Conservation (phyloP, 169 alveolate species). For the Cryptosporidium xiaoi region DNA sequence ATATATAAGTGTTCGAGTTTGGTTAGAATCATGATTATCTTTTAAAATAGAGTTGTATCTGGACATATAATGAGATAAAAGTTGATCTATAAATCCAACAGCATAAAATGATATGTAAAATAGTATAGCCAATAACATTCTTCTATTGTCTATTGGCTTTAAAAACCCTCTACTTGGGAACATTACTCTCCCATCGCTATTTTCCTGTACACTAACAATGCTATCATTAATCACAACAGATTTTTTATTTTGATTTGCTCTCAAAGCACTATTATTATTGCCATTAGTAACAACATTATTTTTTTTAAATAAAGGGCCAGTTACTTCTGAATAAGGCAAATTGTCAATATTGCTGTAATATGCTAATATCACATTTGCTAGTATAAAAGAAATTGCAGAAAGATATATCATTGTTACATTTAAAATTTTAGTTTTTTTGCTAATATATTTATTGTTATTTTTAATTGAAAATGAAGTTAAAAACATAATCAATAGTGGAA, state of each 20-base stretch:
- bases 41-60: too few species aligned
- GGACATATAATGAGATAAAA: constrained; percentile 9
- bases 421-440: neutral
- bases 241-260: neutral
- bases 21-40: neutral
- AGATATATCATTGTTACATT: constrained; percentile 29
- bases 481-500: constrained; percentile 37
- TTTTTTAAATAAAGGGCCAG: neutral
- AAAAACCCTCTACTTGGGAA: constrained; percentile 50
- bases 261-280: neutral
- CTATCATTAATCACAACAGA: neutral
- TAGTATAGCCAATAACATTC: constrained; percentile 56
- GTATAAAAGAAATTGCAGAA: constrained; percentile 49
- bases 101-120: constrained; percentile 56
- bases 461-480: constrained; percentile 26
- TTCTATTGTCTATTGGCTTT: constrained; percentile 31
- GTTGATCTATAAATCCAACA: constrained; percentile 60
- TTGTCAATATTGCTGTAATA: constrained; percentile 57
- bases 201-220: neutral
- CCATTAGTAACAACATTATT: neutral
- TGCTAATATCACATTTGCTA: constrained; percentile 35
- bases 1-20: constrained; percentile 30
- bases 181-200: neutral
- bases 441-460: neutral
- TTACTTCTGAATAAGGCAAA: neutral